A percentile compares a stretch with the other conserved stretches of the same genome.
These are phyloP conservation scores for Salix caprea DNA, from an alignment of 345 rosid species.

Conservation along the genomic window DNA sequence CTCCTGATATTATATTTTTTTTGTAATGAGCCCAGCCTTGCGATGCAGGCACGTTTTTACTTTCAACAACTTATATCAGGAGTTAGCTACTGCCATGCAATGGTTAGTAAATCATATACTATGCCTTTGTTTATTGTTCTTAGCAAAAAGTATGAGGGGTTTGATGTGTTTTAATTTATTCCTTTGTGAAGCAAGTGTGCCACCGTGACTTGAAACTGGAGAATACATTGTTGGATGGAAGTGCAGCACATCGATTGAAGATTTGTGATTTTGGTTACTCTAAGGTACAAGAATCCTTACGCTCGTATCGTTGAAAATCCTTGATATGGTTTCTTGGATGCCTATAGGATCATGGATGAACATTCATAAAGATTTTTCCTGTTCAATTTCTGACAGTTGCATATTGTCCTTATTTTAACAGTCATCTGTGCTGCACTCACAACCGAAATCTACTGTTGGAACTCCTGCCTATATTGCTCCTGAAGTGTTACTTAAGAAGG, in stretches of 20 bases:
- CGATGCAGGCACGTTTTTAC: constrained; percentile 86
- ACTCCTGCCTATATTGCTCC: constrained; percentile 99
- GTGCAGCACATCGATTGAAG: constrained; percentile 90
- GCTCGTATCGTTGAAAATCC: background rate
- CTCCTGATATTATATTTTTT: background rate
- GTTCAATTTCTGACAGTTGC: constrained; percentile 1
- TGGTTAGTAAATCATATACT: constrained; percentile 43
- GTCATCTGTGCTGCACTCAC: constrained; percentile 96
- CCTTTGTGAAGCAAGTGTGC: constrained; percentile 75
- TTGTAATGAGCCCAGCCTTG: background rate
- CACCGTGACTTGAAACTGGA: constrained; percentile 94
- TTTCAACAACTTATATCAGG: constrained; percentile 97
- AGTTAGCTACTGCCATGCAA: constrained; percentile 90
- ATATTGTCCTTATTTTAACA: constrained; percentile 25
- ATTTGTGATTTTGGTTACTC: constrained; percentile 99
- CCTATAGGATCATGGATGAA: background rate
- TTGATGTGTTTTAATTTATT: constrained; percentile 3
- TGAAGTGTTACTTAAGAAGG: constrained; percentile 92
- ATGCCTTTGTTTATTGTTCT: background rate
- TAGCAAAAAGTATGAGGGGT: constrained; percentile 3
- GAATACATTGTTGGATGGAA: constrained; percentile 93
- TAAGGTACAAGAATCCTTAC: constrained; percentile 47
- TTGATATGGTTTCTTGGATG: background rate
- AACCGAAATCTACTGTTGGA: constrained; percentile 96
- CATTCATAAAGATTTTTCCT: background rate